Evolutionary conservation across 441 rosid genomes (phyloP), one percentile per base, ranked within the genome.

Genomic region (Viola pubescens): DNA sequence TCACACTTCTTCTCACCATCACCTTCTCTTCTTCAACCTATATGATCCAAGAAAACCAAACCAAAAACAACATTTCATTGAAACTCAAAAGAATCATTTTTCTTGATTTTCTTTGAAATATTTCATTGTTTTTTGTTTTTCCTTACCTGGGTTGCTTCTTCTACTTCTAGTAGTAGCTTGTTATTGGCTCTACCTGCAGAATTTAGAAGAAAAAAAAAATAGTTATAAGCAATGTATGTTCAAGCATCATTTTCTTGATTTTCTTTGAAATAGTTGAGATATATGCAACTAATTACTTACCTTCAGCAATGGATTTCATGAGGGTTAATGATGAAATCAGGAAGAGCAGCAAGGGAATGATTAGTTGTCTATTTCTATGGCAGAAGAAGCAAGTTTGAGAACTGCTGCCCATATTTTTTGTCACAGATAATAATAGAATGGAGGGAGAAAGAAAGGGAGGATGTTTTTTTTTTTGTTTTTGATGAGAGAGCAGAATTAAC

Each of bases 1-100:
- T 81, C 74, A 67, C 60, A 51, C 72, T 73, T 66, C 72, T 73
- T 66, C 80, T 80, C 73, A 67, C 70, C 64, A 53, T 52, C 68
- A 45, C 55, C 61, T 66, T 68, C 71, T 63, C 74, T 3, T 68
- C 81, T 41, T 59, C 71, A 6, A 4, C 72, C 59, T 65, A 74
- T 58, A 52, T 64, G 34, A 26, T 26, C 34, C 34, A 26, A 26
- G 34, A 26, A 26, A 26, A 26, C 34, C 34, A 26, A 26, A 1
- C 34, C 19, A 16, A 26, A 26, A 26, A 26, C 34, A 26, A 26
- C 86, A 82, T 73, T 52, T 7, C 2, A 37, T 43, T 47, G 34
- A 6, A 4, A 14, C 3, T 53, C 38, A 7, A 16, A 46, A 6
- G 12, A 46, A 3, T 9, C 26, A 9, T 5, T 48, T 16, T 37